A percentile compares a stretch with the other conserved stretches of the same genome.
Conservation (phyloP, 768 basidiomycete species). For the Obba rivulosa region DNA sequence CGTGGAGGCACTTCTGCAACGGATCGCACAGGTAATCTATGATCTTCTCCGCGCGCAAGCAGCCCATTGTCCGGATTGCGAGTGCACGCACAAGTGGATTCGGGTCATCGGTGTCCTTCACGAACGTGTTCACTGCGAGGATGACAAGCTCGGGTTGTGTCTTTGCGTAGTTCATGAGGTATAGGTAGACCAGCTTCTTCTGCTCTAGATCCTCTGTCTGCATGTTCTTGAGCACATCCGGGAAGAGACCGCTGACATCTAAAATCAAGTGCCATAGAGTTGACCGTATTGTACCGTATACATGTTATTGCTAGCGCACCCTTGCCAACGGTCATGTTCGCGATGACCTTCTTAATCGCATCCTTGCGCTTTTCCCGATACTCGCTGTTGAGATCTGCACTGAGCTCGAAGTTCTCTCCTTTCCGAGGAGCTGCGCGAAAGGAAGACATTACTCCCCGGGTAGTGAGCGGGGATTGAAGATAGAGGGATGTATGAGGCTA, state of each 20-base stretch:
- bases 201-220: conserved; percentile 99
- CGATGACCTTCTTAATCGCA: conserved; percentile 96
- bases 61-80: conserved; percentile 97
- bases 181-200: conserved; percentile 99
- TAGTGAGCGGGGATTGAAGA: too few relatives aligned
- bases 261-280: conserved; percentile 1
- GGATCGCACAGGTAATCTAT: conserved; percentile 98
- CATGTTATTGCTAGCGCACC: conserved; percentile 40
- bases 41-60: conserved; percentile 96
- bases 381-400: conserved; percentile 94
- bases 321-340: conserved; percentile 99
- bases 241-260: conserved; percentile 94
- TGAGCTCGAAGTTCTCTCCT: conserved; percentile 97
- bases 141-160: conserved; percentile 99
- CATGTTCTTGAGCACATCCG: conserved; percentile 99
- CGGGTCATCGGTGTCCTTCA: conserved; percentile 93
- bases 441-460: conserved; percentile 19
- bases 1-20: conserved; percentile 82
- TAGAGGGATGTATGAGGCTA: too few relatives aligned
- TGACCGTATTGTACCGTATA: too few relatives aligned
- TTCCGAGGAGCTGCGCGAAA: conserved; percentile 22
- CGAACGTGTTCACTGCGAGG: conserved; percentile 97
- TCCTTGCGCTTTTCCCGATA: conserved; percentile 95
- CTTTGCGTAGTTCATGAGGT: conserved; percentile 99
- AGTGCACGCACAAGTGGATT: conserved; percentile 96